Conservation (phyloP, 2,329 filamentous ascomycete species). For the Phaeophleospora eucalypticola region DNA sequence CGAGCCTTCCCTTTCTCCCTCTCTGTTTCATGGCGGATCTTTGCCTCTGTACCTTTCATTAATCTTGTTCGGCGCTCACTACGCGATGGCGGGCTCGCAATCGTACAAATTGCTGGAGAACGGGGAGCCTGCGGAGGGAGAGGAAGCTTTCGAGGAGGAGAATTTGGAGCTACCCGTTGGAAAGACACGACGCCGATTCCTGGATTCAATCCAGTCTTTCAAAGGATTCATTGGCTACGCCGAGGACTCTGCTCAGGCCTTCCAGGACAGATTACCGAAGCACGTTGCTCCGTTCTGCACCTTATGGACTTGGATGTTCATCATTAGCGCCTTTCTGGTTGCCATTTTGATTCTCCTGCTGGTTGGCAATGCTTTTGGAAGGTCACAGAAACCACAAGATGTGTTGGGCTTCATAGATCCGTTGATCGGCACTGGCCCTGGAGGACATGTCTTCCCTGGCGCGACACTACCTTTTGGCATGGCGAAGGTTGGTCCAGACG, state of each 20-base stretch:
- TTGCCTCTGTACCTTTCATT: too few relatives aligned
- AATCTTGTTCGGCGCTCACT: neutral
- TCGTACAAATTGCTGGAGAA: constrained; percentile 19
- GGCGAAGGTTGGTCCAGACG: constrained; percentile 39
- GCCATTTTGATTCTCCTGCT: constrained; percentile 8
- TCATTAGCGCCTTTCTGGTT: constrained; percentile 10
- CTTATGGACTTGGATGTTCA: constrained; percentile 11
- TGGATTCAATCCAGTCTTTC: constrained; percentile 11
- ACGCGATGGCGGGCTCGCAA: constrained; percentile 15
- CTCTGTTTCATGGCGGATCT: too few relatives aligned
- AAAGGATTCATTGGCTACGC: constrained; percentile 7
- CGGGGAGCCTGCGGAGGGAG: constrained; percentile 12
- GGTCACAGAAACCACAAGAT: constrained; percentile 31
- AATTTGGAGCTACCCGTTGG: neutral
- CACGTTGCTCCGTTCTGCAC: constrained; percentile 8
- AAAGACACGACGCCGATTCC: constrained; percentile 6
- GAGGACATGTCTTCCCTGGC: constrained; percentile 41
- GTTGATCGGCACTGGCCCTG: constrained; percentile 20
- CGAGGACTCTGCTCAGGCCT: neutral
- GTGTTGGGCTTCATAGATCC: constrained; percentile 20
- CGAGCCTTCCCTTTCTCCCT: neutral
- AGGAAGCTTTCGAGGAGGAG: constrained; percentile 1
- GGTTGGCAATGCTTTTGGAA: constrained; percentile 16
- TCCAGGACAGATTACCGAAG: neutral
- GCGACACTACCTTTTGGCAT: constrained; percentile 43